These are phyloP conservation scores for Nothophoma quercina DNA, from an alignment of 2,329 filamentous ascomycete species.

Conservation along the genomic window DNA sequence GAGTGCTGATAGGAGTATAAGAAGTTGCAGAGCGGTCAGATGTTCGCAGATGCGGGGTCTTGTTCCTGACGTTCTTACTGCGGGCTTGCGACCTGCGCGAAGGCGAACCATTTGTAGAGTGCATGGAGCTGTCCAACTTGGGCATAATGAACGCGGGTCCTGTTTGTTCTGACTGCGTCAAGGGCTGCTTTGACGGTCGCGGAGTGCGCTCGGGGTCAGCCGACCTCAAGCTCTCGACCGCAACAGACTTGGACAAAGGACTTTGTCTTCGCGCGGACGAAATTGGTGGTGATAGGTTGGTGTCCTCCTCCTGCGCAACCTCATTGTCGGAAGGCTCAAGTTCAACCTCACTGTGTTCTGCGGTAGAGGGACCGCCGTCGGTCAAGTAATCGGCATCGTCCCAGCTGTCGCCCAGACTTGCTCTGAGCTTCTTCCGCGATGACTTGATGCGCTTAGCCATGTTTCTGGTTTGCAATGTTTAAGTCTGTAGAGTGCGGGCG, in stretches of 20 bases:
- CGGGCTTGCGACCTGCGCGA: conserved; percentile 32
- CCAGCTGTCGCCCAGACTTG: conserved; percentile 47
- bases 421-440: conserved; percentile 27
- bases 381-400: conserved; percentile 40
- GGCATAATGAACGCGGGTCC: conserved; percentile 57
- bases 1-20: background rate
- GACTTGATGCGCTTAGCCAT: conserved; percentile 16
- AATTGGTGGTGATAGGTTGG: conserved; percentile 21
- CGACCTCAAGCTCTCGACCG: conserved; percentile 18
- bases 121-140: conserved; percentile 35
- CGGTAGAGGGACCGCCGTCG: conserved; percentile 36
- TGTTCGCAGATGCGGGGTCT: conserved; percentile 9
- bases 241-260: conserved; percentile 13
- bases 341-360: conserved; percentile 35
- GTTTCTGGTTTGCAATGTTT: background rate
- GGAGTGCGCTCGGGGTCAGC: conserved; percentile 11
- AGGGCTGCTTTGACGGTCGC: conserved; percentile 20
- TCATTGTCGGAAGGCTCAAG: conserved; percentile 33
- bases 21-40: conserved; percentile 10
- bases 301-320: conserved; percentile 18
- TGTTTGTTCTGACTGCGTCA: conserved; percentile 27
- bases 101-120: conserved; percentile 31
- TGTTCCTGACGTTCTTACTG: conserved; percentile 18
- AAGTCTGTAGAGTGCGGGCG: background rate
- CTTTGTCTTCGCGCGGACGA: conserved; percentile 16